Conservation (phyloP, 495 filamentous ascomycete species). For the Podospora appendiculata region DNA sequence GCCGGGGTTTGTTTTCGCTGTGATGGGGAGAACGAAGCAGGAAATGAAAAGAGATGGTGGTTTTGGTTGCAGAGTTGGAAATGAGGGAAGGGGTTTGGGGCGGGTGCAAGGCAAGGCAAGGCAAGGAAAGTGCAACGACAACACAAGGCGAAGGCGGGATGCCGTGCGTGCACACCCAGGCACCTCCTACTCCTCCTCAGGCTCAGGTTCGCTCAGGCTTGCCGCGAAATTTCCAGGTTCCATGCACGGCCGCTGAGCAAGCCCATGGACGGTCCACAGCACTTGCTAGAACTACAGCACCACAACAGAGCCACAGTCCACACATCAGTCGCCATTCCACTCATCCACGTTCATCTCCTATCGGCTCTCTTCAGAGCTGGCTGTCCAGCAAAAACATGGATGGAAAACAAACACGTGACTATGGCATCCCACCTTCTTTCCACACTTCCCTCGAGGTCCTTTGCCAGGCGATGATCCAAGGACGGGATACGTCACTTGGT, state of each 20-base stretch:
- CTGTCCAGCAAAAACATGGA: too few relatives aligned
- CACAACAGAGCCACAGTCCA: too few relatives aligned
- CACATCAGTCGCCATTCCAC: too few relatives aligned
- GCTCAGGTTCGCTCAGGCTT: background rate
- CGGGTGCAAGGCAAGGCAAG: conserved; percentile 8
- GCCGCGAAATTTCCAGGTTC: background rate
- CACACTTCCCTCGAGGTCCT: too few relatives aligned
- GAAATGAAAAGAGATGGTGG: conserved; percentile 15
- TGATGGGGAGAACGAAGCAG: conserved; percentile 20
- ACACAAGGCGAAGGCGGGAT: conserved; percentile 31
- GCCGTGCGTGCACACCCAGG: conserved; percentile 17
- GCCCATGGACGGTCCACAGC: too few relatives aligned
- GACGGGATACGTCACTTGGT: too few relatives aligned
- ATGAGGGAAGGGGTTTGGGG: conserved; percentile 25
- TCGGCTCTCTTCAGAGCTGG: too few relatives aligned
- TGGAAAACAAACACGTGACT: too few relatives aligned
- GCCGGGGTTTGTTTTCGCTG: conserved; percentile 11
- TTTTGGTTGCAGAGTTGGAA: conserved; percentile 32
- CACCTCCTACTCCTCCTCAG: conserved; percentile 5
- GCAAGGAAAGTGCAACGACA: conserved; percentile 23
- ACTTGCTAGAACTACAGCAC: too few relatives aligned
- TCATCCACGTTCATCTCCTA: too few relatives aligned
- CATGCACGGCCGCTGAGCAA: background rate
- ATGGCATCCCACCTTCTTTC: too few relatives aligned
- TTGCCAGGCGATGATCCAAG: too few relatives aligned